phyloP scores from a whole-genome alignment of 352 stramenopile species.

The Paralagenidium karlingii region DNA sequence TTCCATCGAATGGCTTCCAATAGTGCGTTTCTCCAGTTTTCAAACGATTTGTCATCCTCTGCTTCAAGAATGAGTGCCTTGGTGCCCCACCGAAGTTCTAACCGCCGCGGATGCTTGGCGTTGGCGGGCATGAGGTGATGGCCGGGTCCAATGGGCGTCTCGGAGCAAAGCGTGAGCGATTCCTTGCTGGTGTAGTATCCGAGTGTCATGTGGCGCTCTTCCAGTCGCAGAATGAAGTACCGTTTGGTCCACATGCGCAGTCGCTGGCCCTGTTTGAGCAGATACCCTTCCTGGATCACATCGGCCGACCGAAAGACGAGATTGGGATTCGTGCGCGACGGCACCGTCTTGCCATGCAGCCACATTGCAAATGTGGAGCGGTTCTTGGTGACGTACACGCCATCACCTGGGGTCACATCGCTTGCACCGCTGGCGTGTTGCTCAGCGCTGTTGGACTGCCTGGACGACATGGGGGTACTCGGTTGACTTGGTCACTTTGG shows the following conservation, averaged over 20 bases:
- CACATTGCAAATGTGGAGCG: constrained; percentile 78
- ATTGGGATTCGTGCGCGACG: constrained; percentile 26
- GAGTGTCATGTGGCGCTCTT: constrained; percentile 82
- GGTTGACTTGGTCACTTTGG: too few species aligned
- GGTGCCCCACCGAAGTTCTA: constrained; percentile 59
- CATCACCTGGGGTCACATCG: constrained; percentile 12
- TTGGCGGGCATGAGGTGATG: constrained; percentile 34
- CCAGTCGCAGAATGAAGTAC: constrained; percentile 78
- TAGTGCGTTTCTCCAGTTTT: constrained; percentile 50
- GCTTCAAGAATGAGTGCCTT: constrained; percentile 66
- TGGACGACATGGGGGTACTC: too few species aligned
- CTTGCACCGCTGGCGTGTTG: too few species aligned
- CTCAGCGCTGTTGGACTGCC: too few species aligned
- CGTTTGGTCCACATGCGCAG: constrained; percentile 72
- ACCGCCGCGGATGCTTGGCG: constrained; percentile 35
- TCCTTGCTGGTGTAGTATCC: constrained; percentile 81
- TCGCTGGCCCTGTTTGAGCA: constrained; percentile 70
- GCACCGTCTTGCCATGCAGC: constrained; percentile 65
- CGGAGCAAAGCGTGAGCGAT: constrained; percentile 58
- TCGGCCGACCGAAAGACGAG: constrained; percentile 72
- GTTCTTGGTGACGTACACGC: constrained; percentile 79
- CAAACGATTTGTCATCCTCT: constrained; percentile 40
- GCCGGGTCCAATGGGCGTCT: constrained; percentile 69
- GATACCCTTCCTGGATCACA: constrained; percentile 76
- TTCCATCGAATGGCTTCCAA: constrained; percentile 81